Percentiles rank a stretch among this genome's conserved stretches.
phyloP scores from a whole-genome alignment of 2,329 filamentous ascomycete genomes.

The Zopfia rhizophila region DNA sequence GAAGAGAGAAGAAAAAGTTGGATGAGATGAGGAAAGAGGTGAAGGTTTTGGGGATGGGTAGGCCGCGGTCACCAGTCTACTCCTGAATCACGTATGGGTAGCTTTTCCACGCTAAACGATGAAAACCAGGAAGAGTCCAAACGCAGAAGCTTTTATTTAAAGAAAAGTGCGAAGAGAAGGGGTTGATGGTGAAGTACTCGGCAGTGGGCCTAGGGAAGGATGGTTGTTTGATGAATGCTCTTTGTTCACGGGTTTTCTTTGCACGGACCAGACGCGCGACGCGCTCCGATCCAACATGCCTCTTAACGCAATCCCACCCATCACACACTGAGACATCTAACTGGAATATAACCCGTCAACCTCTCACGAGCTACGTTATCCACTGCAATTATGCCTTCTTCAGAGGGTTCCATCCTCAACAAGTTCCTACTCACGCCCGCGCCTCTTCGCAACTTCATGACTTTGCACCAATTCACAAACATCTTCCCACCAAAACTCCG shows the following conservation, averaged over 20 bases:
- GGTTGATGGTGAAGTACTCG: conserved; percentile 19
- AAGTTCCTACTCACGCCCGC: conserved; percentile 83
- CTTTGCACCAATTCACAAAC: conserved; percentile 77
- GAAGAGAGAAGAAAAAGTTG: conserved; percentile 7
- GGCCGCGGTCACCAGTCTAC: conserved; percentile 16
- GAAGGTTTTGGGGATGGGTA: too few species aligned
- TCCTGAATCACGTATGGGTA: conserved; percentile 30
- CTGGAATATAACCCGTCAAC: too few species aligned
- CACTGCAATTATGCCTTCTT: conserved; percentile 69
- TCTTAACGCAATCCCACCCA: too few species aligned
- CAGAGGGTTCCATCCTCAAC: conserved; percentile 77
- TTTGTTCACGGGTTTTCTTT: conserved; percentile 25
- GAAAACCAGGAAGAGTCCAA: conserved; percentile 8
- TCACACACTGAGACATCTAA: too few species aligned
- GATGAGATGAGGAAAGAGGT: conserved; percentile 20
- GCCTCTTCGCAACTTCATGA: conserved; percentile 76
- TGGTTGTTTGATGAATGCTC: conserved; percentile 7
- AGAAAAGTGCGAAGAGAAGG: background rate
- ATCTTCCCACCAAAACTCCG: conserved; percentile 78
- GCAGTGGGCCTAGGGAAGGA: conserved; percentile 8
- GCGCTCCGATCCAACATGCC: conserved; percentile 1
- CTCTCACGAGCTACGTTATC: background rate
- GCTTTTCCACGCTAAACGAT: conserved; percentile 16
- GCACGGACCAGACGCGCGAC: conserved; percentile 37
- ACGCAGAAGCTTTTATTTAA: conserved; percentile 6